Percentiles rank a stretch among this genome's conserved stretches.
phyloP scores from a whole-genome alignment of 371 early-diverging fungal species.

The Umbelopsis sp. region DNA sequence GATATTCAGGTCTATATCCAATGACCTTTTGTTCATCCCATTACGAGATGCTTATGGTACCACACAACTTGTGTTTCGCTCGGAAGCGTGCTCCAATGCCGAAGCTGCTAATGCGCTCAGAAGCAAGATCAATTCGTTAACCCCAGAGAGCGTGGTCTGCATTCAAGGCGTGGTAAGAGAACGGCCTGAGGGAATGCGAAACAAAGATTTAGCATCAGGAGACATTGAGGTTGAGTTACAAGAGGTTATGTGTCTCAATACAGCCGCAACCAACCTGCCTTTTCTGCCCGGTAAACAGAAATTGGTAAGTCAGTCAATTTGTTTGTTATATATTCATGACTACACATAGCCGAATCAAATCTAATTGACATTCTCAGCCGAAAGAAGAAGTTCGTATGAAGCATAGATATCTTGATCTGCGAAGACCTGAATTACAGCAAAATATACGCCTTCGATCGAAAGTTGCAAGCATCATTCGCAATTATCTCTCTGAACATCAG shows the following conservation, averaged over 20 bases:
- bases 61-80: constrained; percentile 64
- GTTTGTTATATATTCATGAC: neutral
- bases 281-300: constrained; percentile 67
- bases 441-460: constrained; percentile 76
- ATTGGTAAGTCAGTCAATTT: constrained; percentile 48
- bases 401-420: constrained; percentile 82
- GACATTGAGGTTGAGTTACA: constrained; percentile 76
- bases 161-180: constrained; percentile 62
- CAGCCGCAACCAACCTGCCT: constrained; percentile 69
- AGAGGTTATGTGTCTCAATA: constrained; percentile 69
- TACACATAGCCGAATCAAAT: no score
- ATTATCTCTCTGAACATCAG: constrained; percentile 62
- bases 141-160: constrained; percentile 69
- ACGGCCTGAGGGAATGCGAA: constrained; percentile 57
- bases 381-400: constrained; percentile 82
- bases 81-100: constrained; percentile 21
- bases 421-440: constrained; percentile 74
- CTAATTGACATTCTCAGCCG: constrained; percentile 50
- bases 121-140: constrained; percentile 49
- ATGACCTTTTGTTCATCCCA: constrained; percentile 69
- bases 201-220: constrained; percentile 57
- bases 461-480: constrained; percentile 67
- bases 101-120: constrained; percentile 26
- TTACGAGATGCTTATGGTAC: constrained; percentile 71
- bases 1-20: constrained; percentile 56